phyloP scores from a whole-genome alignment of 2,329 filamentous ascomycete species.

The Nannizziopsis barbatae region DNA sequence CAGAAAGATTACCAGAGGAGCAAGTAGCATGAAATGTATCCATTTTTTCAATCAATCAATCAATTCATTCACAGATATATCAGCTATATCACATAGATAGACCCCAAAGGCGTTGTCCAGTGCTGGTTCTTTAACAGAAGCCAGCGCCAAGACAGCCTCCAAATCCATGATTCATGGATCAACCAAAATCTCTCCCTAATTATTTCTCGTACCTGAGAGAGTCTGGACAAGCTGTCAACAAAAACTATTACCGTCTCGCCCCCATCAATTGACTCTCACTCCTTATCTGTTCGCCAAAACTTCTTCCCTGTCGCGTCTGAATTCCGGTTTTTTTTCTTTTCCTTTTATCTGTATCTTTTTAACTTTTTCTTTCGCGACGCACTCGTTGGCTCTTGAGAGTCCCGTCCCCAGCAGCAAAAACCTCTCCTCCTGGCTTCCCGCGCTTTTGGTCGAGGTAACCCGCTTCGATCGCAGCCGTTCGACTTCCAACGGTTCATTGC shows the following conservation, averaged over 20 bases:
- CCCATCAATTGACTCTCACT: neutral
- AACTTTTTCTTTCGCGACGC: conserved; percentile 12
- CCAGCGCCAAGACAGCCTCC: too few species aligned
- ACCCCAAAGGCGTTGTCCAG: too few species aligned
- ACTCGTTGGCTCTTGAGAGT: neutral
- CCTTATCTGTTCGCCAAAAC: conserved; percentile 12
- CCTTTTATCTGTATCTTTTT: conserved; percentile 19
- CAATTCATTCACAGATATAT: too few species aligned
- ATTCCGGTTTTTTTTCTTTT: conserved; percentile 17
- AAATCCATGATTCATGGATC: too few species aligned
- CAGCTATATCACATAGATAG: too few species aligned
- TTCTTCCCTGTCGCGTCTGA: conserved; percentile 20
- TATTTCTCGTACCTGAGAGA: too few species aligned
- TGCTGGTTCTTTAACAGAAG: too few species aligned
- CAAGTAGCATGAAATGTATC: too few species aligned
- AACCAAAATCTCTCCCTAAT: too few species aligned
- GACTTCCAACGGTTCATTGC: conserved; percentile 39
- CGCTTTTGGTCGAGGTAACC: conserved; percentile 34
- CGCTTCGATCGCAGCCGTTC: conserved; percentile 38
- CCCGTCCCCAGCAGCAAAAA: neutral
- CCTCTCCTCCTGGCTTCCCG: conserved; percentile 33
- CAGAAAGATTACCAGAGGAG: too few species aligned
- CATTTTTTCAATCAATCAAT: too few species aligned
- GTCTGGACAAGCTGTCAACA: too few species aligned
- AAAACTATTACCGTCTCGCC: neutral